These are phyloP conservation scores for Nicotiana tabacum DNA, from an alignment of 257 asterid species.

Conservation along the genomic window DNA sequence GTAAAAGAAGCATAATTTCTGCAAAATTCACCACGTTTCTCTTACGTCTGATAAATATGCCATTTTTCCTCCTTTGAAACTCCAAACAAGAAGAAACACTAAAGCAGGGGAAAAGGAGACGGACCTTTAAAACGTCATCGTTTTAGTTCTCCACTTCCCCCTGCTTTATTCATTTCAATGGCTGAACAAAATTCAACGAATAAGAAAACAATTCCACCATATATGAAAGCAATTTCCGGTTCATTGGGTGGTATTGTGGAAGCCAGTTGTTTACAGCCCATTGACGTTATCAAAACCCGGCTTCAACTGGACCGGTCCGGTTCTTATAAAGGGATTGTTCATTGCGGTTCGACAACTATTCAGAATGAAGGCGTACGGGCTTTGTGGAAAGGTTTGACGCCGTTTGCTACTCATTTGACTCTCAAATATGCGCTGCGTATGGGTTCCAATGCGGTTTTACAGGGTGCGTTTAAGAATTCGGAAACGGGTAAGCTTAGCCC, in stretches of 20 bases:
- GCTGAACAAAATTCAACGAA: slow-evolving; percentile 33
- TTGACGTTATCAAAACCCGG: slow-evolving; percentile 93
- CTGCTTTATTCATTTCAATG: slow-evolving; percentile 24
- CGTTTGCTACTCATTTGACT: slow-evolving; percentile 90
- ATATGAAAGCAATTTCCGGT: slow-evolving; percentile 87
- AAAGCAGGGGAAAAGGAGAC: not conserved
- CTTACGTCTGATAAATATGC: no score
- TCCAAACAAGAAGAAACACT: not conserved
- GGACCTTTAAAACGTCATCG: not conserved
- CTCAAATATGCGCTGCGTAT: slow-evolving; percentile 88
- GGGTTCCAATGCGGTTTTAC: slow-evolving; percentile 93
- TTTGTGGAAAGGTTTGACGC: slow-evolving; percentile 95
- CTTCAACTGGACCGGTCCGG: slow-evolving; percentile 91
- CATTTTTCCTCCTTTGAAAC: no score
- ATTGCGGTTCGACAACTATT: slow-evolving; percentile 74
- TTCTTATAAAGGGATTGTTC: slow-evolving; percentile 71
- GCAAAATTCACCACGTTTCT: no score
- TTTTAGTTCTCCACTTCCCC: not conserved
- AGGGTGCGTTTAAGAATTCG: slow-evolving; percentile 75
- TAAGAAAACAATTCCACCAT: slow-evolving; percentile 59
- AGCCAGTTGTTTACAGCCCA: slow-evolving; percentile 88
- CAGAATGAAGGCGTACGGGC: slow-evolving; percentile 77
- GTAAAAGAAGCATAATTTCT: no score
- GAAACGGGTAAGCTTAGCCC: slow-evolving; percentile 75
- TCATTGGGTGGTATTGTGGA: slow-evolving; percentile 90